Percentiles rank a stretch among this genome's conserved stretches.
phyloP scores from a whole-genome alignment of 2,329 filamentous ascomycete species.

The Sphaerulina musiva region DNA sequence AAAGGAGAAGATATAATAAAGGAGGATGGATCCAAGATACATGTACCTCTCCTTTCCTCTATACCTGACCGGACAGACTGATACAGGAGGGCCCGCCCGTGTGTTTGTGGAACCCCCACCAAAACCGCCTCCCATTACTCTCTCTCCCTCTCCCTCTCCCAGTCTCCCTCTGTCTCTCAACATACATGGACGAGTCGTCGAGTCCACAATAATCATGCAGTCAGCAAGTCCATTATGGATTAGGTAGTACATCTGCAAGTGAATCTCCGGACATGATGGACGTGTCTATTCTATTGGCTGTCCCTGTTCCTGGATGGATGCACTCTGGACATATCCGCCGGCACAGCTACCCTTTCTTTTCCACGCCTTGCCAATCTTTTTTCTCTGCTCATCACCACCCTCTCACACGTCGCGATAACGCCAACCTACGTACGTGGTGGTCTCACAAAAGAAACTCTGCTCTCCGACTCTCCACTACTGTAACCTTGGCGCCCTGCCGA shows the following conservation, averaged over 20 bases:
- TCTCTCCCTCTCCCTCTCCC: too few relatives aligned
- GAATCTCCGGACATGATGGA: constrained; percentile 5
- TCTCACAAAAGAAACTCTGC: background rate
- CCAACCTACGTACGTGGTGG: background rate
- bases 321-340: background rate
- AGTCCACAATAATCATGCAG: too few relatives aligned
- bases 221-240: too few relatives aligned
- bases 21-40: background rate
- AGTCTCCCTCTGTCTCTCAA: background rate
- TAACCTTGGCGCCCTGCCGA: too few relatives aligned
- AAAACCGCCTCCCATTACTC: background rate
- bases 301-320: background rate
- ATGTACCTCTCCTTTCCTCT: too few relatives aligned
- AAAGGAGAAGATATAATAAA: background rate
- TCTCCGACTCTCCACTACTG: too few relatives aligned
- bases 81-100: too few relatives aligned
- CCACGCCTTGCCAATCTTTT: background rate
- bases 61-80: too few relatives aligned
- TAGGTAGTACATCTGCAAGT: background rate
- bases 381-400: background rate
- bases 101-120: too few relatives aligned
- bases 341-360: background rate
- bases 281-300: constrained; percentile 6
- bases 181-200: too few relatives aligned
- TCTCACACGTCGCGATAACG: background rate